phyloP scores from a whole-genome alignment of 257 asterid genomes.

The Primulina tabacum region DNA sequence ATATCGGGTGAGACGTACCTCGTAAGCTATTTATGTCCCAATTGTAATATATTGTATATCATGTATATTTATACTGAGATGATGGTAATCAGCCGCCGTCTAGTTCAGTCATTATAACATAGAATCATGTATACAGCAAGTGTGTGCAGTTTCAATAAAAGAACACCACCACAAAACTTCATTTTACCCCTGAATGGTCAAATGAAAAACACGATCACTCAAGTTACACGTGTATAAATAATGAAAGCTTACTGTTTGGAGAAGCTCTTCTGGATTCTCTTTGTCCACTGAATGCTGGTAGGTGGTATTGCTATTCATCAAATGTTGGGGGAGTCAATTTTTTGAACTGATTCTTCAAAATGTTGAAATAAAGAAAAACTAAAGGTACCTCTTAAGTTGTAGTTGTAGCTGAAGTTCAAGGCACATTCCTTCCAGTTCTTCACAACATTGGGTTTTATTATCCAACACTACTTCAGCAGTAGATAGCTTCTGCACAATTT shows the following conservation, averaged over 20 bases:
- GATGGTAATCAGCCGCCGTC: too few species aligned
- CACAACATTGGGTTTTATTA: conserved; percentile 53
- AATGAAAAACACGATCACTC: too few species aligned
- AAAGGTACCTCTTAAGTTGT: conserved; percentile 70
- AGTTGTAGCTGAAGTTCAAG: conserved; percentile 87
- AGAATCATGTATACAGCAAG: too few species aligned
- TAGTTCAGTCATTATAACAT: too few species aligned
- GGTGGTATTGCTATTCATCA: conserved; percentile 36
- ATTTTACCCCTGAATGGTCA: too few species aligned
- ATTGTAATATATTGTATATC: too few species aligned
- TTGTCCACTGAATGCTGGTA: conserved; percentile 31
- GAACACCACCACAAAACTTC: background rate
- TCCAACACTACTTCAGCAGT: conserved; percentile 73
- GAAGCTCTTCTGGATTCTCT: conserved; percentile 46
- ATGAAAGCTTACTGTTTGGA: conserved; percentile 53
- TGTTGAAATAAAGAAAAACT: background rate
- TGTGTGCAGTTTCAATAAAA: too few species aligned
- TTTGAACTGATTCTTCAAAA: background rate
- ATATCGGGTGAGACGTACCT: too few species aligned
- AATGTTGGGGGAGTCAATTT: background rate
- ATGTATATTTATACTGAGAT: too few species aligned
- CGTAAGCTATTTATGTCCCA: too few species aligned
- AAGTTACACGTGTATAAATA: background rate
- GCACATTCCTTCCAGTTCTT: conserved; percentile 71
- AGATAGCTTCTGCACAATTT: conserved; percentile 50